phyloP scores from a whole-genome alignment of 2,329 filamentous ascomycete species.

The Fusarium sp. region DNA sequence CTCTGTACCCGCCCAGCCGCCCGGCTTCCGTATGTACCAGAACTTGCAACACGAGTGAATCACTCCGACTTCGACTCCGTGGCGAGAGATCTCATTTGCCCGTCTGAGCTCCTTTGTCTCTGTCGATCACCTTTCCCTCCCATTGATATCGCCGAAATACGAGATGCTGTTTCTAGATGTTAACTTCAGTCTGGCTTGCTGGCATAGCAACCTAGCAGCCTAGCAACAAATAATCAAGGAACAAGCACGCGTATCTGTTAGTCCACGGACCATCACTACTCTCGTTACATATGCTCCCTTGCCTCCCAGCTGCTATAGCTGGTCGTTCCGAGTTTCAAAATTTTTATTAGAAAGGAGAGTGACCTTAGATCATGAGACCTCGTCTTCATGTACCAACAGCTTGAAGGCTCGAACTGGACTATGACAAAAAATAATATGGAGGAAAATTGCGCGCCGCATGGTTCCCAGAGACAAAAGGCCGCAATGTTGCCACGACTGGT shows the following conservation, averaged over 20 bases:
- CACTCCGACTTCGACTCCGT: neutral
- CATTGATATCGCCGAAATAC: constrained; percentile 4
- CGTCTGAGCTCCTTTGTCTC: neutral
- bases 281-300: constrained; percentile 5
- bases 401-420: neutral
- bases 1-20: no score
- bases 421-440: neutral
- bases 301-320: constrained; percentile 16
- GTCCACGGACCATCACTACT: neutral
- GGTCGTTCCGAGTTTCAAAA: constrained; percentile 23
- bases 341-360: constrained; percentile 1
- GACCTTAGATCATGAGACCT: constrained; percentile 10
- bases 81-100: neutral
- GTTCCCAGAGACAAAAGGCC: neutral
- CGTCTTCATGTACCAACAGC: neutral
- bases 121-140: constrained; percentile 1
- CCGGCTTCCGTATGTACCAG: constrained; percentile 8
- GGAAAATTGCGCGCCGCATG: neutral
- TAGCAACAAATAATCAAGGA: neutral
- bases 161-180: constrained; percentile 22
- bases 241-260: neutral
- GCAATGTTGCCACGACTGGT: neutral
- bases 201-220: no score
- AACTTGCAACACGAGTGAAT: neutral
- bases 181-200: neutral